Evolutionary conservation across 2,329 filamentous ascomycete genomes (phyloP).

Genomic region (Pseudogymnoascus sp.): DNA sequence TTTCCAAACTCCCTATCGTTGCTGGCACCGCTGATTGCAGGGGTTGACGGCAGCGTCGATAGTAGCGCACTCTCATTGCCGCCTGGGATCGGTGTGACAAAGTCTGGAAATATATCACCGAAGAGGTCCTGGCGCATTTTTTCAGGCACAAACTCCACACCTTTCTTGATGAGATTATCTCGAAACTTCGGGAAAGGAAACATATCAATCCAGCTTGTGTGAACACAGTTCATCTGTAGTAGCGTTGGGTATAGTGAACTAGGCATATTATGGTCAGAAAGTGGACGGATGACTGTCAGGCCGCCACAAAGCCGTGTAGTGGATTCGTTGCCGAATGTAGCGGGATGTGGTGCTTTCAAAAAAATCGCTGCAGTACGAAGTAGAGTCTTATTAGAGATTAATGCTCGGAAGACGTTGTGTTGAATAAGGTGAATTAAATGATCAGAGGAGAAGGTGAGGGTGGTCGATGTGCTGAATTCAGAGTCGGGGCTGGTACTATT

Average conservation of each 20-base stretch:
- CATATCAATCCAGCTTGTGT: constrained; percentile 23
- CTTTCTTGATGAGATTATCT: constrained; percentile 14
- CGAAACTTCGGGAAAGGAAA: constrained; percentile 21
- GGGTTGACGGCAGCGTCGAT: constrained; percentile 5
- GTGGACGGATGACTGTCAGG: constrained; percentile 15
- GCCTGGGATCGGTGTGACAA: background rate
- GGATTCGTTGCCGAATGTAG: background rate
- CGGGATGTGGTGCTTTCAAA: constrained; percentile 1
- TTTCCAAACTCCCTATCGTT: background rate
- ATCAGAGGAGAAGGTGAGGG: constrained; percentile 18
- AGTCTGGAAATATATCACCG: constrained; percentile 18
- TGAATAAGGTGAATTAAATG: constrained; percentile 25
- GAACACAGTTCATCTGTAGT: constrained; percentile 18
- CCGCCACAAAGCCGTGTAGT: constrained; percentile 16
- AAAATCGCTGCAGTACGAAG: constrained; percentile 13
- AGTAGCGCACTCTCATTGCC: background rate
- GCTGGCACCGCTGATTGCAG: background rate
- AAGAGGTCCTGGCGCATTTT: constrained; percentile 17
- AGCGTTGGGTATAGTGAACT: constrained; percentile 18
- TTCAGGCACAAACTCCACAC: background rate
- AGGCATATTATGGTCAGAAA: constrained; percentile 14
- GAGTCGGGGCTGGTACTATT: constrained; percentile 12
- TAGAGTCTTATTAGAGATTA: constrained; percentile 21
- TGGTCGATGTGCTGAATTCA: constrained; percentile 12
- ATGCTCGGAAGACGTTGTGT: constrained; percentile 21